Conservation (phyloP, 768 basidiomycete species). For the Crepidotus variabilis region DNA sequence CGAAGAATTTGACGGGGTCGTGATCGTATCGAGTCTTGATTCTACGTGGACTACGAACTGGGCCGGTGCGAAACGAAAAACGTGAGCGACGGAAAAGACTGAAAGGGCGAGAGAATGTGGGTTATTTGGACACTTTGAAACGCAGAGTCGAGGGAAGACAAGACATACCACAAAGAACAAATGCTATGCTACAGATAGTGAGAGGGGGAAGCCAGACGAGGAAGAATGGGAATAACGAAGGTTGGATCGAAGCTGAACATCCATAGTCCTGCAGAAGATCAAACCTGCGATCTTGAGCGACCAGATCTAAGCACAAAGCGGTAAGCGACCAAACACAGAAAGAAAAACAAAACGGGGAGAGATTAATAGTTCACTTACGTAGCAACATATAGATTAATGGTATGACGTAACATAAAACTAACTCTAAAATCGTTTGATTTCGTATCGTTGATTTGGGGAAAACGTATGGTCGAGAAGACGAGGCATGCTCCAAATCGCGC, state of each 20-base stretch:
- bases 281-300: slow-evolving; percentile 62
- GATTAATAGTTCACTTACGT: slow-evolving; percentile 36
- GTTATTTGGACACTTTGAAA: neutral
- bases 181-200: slow-evolving; percentile 34
- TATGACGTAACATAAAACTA: slow-evolving; percentile 45
- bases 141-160: neutral
- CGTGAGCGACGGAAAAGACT: slow-evolving; percentile 34
- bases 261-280: slow-evolving; percentile 56
- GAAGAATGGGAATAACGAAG: slow-evolving; percentile 35
- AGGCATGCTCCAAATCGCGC: slow-evolving; percentile 47
- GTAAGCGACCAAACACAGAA: neutral
- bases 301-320: slow-evolving; percentile 35
- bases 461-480: slow-evolving; percentile 38
- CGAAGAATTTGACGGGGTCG: slow-evolving; percentile 18
- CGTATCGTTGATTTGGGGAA: slow-evolving; percentile 30
- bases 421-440: slow-evolving; percentile 41
- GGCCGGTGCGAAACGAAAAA: slow-evolving; percentile 18
- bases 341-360: neutral
- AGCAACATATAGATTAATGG: slow-evolving; percentile 57
- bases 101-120: neutral
- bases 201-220: slow-evolving; percentile 46
- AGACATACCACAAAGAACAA: slow-evolving; percentile 39
- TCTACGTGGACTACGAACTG: slow-evolving; percentile 32
- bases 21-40: slow-evolving; percentile 28
- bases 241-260: slow-evolving; percentile 45